phyloP scores from a whole-genome alignment of 2,329 filamentous ascomycete species.

The Pseudocercospora pini-densiflorae region DNA sequence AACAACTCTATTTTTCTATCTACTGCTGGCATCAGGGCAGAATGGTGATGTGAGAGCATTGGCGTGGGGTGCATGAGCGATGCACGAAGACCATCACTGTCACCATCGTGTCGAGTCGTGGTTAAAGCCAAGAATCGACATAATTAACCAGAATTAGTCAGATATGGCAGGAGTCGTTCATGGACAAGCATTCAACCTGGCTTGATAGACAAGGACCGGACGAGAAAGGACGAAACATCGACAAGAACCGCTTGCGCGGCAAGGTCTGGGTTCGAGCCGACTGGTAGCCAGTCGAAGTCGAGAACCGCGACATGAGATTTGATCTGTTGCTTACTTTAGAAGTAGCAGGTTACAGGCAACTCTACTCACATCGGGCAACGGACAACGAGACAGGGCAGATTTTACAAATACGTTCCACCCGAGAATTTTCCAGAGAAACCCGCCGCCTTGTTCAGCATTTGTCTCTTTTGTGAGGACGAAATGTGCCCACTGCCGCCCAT shows the following conservation, averaged over 20 bases:
- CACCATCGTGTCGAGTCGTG: neutral
- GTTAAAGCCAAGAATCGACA: neutral
- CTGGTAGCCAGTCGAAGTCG: neutral
- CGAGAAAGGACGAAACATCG: neutral
- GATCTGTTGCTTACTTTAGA: neutral
- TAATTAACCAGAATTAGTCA: neutral
- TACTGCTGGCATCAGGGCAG: neutral
- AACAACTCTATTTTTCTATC: slow-evolving; percentile 11
- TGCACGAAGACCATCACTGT: too few relatives aligned
- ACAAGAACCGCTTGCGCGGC: neutral
- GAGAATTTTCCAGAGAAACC: slow-evolving; percentile 83
- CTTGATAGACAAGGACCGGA: neutral
- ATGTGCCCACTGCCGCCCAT: slow-evolving; percentile 79
- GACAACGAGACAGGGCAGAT: neutral
- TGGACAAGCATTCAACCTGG: neutral
- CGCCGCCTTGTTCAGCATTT: slow-evolving; percentile 77
- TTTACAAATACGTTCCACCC: slow-evolving; percentile 67
- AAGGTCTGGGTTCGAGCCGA: neutral
- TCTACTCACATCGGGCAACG: too few relatives aligned
- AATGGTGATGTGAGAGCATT: neutral
- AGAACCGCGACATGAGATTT: neutral
- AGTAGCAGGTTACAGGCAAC: neutral
- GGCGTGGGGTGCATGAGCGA: neutral
- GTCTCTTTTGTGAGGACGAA: slow-evolving; percentile 68
- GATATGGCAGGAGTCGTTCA: neutral